Percentiles rank a stretch among this genome's conserved stretches.
Evolutionary conservation across 768 basidiomycete species (phyloP).

Genomic region (Leccinum incarnatum): DNA sequence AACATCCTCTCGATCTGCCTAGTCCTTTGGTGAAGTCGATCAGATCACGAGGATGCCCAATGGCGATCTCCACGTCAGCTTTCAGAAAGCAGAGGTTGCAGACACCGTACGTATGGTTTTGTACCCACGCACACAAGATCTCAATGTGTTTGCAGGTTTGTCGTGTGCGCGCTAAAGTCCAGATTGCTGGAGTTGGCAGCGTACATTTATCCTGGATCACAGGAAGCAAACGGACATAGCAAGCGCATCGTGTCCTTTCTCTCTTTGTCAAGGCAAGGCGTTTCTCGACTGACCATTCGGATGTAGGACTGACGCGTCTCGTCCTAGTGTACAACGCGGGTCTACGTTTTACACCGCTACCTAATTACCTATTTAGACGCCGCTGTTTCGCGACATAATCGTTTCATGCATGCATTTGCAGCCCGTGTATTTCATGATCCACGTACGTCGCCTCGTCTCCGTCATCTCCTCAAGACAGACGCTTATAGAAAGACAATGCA

Average conservation of each 20-base stretch:
- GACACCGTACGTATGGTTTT: constrained; percentile 57
- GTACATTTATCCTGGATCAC: constrained; percentile 74
- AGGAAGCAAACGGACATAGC: constrained; percentile 44
- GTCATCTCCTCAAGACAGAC: background rate
- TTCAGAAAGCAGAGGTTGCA: constrained; percentile 71
- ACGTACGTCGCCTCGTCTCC: constrained; percentile 11
- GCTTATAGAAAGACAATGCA: constrained; percentile 10
- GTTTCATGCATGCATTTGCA: constrained; percentile 20
- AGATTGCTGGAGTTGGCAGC: constrained; percentile 73
- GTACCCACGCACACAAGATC: background rate
- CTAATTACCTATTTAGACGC: constrained; percentile 23
- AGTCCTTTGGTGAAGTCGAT: constrained; percentile 76
- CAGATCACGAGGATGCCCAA: constrained; percentile 73
- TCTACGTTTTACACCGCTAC: constrained; percentile 26
- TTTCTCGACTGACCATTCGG: background rate
- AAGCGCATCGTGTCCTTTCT: background rate
- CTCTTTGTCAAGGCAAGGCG: constrained; percentile 26
- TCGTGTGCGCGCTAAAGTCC: constrained; percentile 71
- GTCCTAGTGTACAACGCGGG: constrained; percentile 28
- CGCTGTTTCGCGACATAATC: constrained; percentile 31
- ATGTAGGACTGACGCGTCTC: constrained; percentile 2
- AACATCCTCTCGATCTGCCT: constrained; percentile 5
- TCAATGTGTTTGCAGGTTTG: constrained; percentile 53
- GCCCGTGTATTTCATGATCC: constrained; percentile 30
- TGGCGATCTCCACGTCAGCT: constrained; percentile 76